Evolutionary conservation across 768 basidiomycete species (phyloP).

Genomic region (Gyrodon lividus): DNA sequence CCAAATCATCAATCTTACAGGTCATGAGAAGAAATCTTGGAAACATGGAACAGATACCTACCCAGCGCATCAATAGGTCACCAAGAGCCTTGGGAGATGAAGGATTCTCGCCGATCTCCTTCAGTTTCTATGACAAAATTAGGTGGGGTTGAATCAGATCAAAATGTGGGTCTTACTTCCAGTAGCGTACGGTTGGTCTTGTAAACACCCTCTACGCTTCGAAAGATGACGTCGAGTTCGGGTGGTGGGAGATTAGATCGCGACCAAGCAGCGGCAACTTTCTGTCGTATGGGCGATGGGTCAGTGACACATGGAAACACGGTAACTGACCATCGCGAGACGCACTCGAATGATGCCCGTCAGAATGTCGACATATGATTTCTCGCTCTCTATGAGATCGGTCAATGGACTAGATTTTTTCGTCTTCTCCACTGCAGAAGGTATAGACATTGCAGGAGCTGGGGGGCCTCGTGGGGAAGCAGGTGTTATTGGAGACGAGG

Average conservation of each 20-base stretch:
- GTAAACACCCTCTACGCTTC: slow-evolving; percentile 89
- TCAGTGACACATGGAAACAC: background rate
- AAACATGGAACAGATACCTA: slow-evolving; percentile 38
- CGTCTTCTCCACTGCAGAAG: slow-evolving; percentile 43
- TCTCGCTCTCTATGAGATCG: slow-evolving; percentile 95
- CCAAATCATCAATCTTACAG: slow-evolving; percentile 84
- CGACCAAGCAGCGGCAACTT: slow-evolving; percentile 98
- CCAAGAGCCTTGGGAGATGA: slow-evolving; percentile 92
- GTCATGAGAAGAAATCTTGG: slow-evolving; percentile 17
- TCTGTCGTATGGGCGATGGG: slow-evolving; percentile 47
- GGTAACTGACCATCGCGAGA: slow-evolving; percentile 16
- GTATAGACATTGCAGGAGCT: slow-evolving; percentile 10
- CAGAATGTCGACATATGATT: slow-evolving; percentile 85
- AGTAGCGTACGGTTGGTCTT: slow-evolving; percentile 85
- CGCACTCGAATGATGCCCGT: slow-evolving; percentile 88
- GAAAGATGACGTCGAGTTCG: slow-evolving; percentile 91
- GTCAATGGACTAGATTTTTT: slow-evolving; percentile 79
- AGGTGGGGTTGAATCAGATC: background rate
- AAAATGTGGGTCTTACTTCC: slow-evolving; percentile 41
- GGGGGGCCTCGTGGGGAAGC: slow-evolving; percentile 22
- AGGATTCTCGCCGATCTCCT: slow-evolving; percentile 90
- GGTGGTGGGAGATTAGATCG: slow-evolving; percentile 90
- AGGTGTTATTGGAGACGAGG: slow-evolving; percentile 23
- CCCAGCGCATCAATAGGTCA: slow-evolving; percentile 97
- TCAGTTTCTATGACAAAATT: slow-evolving; percentile 67